Base-by-base conservation (phyloP, 2,329 filamentous ascomycete species). In the Scopulariopsis brevicaulis region DNA sequence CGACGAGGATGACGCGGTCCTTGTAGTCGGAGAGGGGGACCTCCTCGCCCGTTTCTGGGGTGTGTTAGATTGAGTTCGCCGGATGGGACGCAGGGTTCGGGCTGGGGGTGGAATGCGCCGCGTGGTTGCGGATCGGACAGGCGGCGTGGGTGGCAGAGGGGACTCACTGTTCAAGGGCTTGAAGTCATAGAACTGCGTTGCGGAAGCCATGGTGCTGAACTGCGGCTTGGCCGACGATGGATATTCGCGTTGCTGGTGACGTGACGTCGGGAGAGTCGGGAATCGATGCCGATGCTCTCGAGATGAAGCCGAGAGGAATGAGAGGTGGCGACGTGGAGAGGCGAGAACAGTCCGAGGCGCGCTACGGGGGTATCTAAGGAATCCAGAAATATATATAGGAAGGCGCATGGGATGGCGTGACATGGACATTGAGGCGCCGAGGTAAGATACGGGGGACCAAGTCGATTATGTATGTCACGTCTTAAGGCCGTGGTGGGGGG, bases 1-100 rank as follows among this genome's bases (percentile, higher is more conserved):
- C 91, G 67, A 96, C 80, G 61, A 99, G 86, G 66, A 97, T 84
- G 65, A 97, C 93, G 75, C 97, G 97, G 81, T 87, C 89, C 72
- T 89, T 84, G 76, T 90, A 89, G 61, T 85, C 74, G 64, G 76
- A 69, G 63, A 97, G 80, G 60, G 84, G 77, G 69, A 86, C 86
- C 64, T 87, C 81, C 58, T 82, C 69, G 71, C 90, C 91, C 71
- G 85, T 86, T 22, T 57, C 55, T 57, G 24, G 32, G 22, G 34
- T 50, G 20, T 20, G 46, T 50, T 24, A 50, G 20, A 6, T 7
- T 7, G 10, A 2, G 46, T 11, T 50, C 20, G 8, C 22, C 2
- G 2, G n/a, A 8, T n/a, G 35, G 46, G 50, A 52, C 40, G 34
- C 15, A 53, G 37, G 37, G 11, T 32, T 32, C 37, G 15, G 37